These are phyloP conservation scores for Phycomyces nitens DNA, from an alignment of 192 early-diverging fungal genomes.

Conservation along the genomic window DNA sequence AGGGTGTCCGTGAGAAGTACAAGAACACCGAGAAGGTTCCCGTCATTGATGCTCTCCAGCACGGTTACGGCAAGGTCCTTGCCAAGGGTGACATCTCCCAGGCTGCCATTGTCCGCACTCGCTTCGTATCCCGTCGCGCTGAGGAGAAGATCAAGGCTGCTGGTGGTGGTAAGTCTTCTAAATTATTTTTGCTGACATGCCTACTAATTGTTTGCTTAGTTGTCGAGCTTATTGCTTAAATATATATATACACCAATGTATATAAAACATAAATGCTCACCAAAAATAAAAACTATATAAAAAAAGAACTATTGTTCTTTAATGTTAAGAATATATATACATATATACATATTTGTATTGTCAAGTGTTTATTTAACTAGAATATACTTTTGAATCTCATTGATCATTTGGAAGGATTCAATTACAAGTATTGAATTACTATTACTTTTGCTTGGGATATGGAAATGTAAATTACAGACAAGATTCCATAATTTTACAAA, in stretches of 20 bases:
- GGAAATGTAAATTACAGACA: too few species aligned
- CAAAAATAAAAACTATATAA: background rate
- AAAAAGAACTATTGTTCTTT: too few species aligned
- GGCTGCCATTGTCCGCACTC: constrained; percentile 95
- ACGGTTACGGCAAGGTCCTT: constrained; percentile 93
- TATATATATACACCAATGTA: background rate
- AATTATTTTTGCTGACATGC: background rate
- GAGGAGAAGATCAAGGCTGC: constrained; percentile 99
- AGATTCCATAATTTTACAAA: too few species aligned
- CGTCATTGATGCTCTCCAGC: constrained; percentile 83
- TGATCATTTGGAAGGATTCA: too few species aligned
- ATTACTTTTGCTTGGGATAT: too few species aligned
- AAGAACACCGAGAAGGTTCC: constrained; percentile 86
- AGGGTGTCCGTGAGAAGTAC: constrained; percentile 78
- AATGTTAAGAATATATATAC: too few species aligned
- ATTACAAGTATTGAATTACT: too few species aligned
- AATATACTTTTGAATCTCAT: too few species aligned
- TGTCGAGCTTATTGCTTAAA: constrained; percentile 60
- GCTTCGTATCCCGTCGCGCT: constrained; percentile 85
- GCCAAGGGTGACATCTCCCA: constrained; percentile 90
- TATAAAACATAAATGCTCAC: too few species aligned
- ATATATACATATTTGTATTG: too few species aligned
- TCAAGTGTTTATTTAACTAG: too few species aligned
- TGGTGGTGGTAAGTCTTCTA: constrained; percentile 67
- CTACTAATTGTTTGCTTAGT: constrained; percentile 18